Percentiles rank a stretch among this genome's conserved stretches.
Evolutionary conservation across 2,329 filamentous ascomycete species (phyloP).

Genomic region (Neopestalotiopsis rosae): DNA sequence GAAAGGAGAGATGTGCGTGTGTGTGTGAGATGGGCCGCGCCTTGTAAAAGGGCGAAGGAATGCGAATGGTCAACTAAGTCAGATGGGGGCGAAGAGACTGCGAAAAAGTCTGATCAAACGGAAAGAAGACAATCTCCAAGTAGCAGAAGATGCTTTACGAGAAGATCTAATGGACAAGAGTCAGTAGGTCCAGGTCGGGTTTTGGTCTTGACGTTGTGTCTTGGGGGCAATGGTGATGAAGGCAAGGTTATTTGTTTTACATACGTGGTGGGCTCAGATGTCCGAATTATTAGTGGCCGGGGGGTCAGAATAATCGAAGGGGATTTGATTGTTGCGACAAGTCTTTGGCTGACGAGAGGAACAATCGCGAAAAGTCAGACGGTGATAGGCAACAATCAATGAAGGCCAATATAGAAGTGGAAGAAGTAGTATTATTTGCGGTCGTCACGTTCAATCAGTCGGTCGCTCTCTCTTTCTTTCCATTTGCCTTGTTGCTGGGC

Average conservation of each 20-base stretch:
- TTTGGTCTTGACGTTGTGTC: slow-evolving; percentile 5
- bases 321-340: neutral
- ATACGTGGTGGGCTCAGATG: slow-evolving; percentile 14
- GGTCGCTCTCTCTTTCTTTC: neutral
- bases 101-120: neutral
- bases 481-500: slow-evolving; percentile 19
- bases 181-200: neutral
- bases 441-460: slow-evolving; percentile 26
- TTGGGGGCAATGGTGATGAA: slow-evolving; percentile 10
- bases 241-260: slow-evolving; percentile 15
- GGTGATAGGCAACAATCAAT: neutral
- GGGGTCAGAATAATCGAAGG: neutral
- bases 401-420: neutral
- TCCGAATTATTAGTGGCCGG: slow-evolving; percentile 12
- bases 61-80: neutral
- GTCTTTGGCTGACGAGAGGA: slow-evolving; percentile 4
- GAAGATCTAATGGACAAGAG: neutral
- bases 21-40: neutral
- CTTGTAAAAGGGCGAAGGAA: slow-evolving; percentile 11
- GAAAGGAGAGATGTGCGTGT: neutral
- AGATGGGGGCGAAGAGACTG: neutral
- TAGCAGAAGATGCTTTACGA: neutral
- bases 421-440: slow-evolving; percentile 16
- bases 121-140: neutral
- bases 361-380: neutral